A percentile compares a stretch with the other conserved stretches of the same genome.
These are phyloP conservation scores for Psilocybe mexicana DNA, from an alignment of 1,284 basidiomycete species.

Conservation along the genomic window DNA sequence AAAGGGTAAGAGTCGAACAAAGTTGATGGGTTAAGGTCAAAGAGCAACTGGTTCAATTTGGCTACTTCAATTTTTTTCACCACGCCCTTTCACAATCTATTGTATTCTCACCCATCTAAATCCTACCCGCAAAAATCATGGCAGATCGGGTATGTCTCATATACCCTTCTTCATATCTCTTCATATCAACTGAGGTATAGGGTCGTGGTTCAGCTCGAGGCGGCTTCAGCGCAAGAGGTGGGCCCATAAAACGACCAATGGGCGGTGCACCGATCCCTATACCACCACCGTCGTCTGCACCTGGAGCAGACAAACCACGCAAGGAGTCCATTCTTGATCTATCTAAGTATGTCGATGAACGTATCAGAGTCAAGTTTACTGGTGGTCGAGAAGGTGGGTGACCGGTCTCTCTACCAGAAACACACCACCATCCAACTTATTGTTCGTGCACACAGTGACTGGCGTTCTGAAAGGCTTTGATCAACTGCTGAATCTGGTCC, in stretches of 20 bases:
- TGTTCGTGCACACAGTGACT: slow-evolving; percentile 58
- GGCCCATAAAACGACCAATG: slow-evolving; percentile 42
- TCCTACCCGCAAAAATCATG: slow-evolving; percentile 34
- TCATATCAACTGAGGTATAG: slow-evolving; percentile 43
- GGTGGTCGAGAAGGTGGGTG: slow-evolving; percentile 88
- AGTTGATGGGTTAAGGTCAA: slow-evolving; percentile 13
- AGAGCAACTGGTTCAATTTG: slow-evolving; percentile 11
- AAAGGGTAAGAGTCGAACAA: slow-evolving; percentile 18
- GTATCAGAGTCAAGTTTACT: slow-evolving; percentile 94
- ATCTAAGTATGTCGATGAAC: slow-evolving; percentile 90
- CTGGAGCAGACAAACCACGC: slow-evolving; percentile 74
- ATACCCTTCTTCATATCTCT: slow-evolving; percentile 21
- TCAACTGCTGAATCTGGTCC: slow-evolving; percentile 93
- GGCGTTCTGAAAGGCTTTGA: slow-evolving; percentile 96
- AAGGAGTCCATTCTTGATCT: slow-evolving; percentile 96
- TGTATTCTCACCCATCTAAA: not conserved
- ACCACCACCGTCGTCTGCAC: slow-evolving; percentile 37
- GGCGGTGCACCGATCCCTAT: slow-evolving; percentile 44
- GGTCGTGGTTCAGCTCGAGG: slow-evolving; percentile 54
- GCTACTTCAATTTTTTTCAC: slow-evolving; percentile 26
- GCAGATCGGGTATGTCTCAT: slow-evolving; percentile 57
- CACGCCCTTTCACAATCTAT: slow-evolving; percentile 16
- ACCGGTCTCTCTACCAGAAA: not conserved
- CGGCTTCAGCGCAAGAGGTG: slow-evolving; percentile 34
- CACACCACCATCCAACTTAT: slow-evolving; percentile 5